Conservation (phyloP, 1,284 basidiomycete genomes). For the Heterobasidion annosum region DNA sequence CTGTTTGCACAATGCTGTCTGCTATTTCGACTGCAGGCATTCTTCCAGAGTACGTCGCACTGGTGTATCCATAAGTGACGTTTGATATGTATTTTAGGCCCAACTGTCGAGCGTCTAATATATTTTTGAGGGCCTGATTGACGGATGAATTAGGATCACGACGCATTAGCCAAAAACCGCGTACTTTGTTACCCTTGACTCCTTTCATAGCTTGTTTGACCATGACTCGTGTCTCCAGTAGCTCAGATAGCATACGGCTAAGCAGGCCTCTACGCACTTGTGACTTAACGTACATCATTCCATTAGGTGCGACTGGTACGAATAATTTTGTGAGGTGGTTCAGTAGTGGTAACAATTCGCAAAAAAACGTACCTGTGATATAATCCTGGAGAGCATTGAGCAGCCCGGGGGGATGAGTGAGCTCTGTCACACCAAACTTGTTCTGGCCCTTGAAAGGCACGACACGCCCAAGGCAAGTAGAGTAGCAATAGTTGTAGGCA, state of each 20-base stretch:
- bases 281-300: conserved; percentile 88
- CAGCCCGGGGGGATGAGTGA: conserved; percentile 64
- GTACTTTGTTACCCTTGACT: conserved; percentile 66
- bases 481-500: conserved; percentile 96
- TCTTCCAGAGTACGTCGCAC: conserved; percentile 87
- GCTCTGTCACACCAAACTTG: conserved; percentile 81
- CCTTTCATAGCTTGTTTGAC: conserved; percentile 93
- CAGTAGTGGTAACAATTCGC: not conserved
- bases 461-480: conserved; percentile 90
- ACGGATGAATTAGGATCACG: not conserved
- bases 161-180: conserved; percentile 1
- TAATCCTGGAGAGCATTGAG: conserved; percentile 65
- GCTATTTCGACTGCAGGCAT: conserved; percentile 99
- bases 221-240: conserved; percentile 96
- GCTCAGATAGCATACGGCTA: conserved; percentile 87
- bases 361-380: conserved; percentile 49
- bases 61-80: conserved; percentile 93
- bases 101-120: conserved; percentile 84
- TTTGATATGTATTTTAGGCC: conserved; percentile 84
- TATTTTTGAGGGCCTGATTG: conserved; percentile 58
- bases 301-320: conserved; percentile 81
- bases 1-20: conserved; percentile 95
- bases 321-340: too few relatives aligned
- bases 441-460: conserved; percentile 78
- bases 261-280: conserved; percentile 80